These are phyloP conservation scores for Pyrenochaeta sp. DNA, from an alignment of 2,329 filamentous ascomycete genomes.

Conservation along the genomic window DNA sequence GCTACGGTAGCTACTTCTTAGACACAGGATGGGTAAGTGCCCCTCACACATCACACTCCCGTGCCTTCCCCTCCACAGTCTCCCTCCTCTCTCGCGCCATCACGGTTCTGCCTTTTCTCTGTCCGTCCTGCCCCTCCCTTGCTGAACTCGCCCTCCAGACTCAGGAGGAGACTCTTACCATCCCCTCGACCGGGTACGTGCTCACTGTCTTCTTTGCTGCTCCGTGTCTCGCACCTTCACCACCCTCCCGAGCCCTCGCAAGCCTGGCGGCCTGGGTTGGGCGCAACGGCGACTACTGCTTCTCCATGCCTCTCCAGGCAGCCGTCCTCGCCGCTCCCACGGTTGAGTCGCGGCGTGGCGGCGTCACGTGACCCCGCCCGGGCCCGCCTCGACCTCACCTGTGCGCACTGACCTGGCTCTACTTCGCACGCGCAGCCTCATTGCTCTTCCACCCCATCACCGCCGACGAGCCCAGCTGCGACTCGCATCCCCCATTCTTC, in stretches of 20 bases:
- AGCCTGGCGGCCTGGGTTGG: neutral
- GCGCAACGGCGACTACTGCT: too few relatives aligned
- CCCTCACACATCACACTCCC: conserved; percentile 15
- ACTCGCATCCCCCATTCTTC: conserved; percentile 19
- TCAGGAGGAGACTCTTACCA: conserved; percentile 30
- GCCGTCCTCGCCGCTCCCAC: conserved; percentile 1
- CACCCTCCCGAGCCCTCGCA: conserved; percentile 1
- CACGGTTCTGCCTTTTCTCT: conserved; percentile 29
- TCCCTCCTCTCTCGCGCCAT: conserved; percentile 28
- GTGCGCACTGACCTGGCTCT: conserved; percentile 22
- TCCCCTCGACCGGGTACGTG: conserved; percentile 33
- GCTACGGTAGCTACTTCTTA: conserved; percentile 32
- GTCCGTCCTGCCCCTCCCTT: conserved; percentile 21
- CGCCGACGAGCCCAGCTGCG: conserved; percentile 25
- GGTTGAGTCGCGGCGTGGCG: conserved; percentile 5
- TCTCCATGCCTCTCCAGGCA: conserved; percentile 9
- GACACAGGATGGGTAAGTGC: conserved; percentile 41
- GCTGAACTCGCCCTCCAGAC: conserved; percentile 31
- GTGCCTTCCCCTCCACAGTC: conserved; percentile 23
- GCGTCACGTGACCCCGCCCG: conserved; percentile 23
- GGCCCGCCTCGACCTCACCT: conserved; percentile 27
- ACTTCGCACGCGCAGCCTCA: conserved; percentile 31
- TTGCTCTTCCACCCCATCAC: conserved; percentile 32
- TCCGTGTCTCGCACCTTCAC: conserved; percentile 3
- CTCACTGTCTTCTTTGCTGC: conserved; percentile 12